Percentiles rank a stretch among this genome's conserved stretches.
Conservation (phyloP, 208 protist genomes). For the Trypanosoma theileri region DNA sequence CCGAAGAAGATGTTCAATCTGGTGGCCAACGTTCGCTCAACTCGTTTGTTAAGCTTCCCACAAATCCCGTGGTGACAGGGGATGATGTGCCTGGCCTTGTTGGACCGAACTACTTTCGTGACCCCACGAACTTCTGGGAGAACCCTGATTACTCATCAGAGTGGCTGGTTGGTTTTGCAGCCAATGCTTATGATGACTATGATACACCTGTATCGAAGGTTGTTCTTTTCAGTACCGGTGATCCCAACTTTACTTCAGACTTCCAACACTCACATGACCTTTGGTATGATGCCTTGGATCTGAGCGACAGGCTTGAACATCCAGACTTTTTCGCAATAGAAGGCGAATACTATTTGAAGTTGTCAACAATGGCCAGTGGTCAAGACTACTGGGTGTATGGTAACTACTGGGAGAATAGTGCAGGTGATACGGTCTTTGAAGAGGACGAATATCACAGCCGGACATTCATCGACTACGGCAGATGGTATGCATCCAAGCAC, state of each 20-base stretch:
- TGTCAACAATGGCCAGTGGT: slow-evolving; percentile 43
- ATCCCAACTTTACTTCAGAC: slow-evolving; percentile 44
- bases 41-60: slow-evolving; percentile 33
- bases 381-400: slow-evolving; percentile 50
- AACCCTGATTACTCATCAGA: slow-evolving; percentile 35
- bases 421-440: slow-evolving; percentile 35
- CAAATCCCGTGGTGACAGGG: slow-evolving; percentile 40
- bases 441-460: slow-evolving; percentile 31
- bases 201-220: slow-evolving; percentile 16
- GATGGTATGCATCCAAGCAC: slow-evolving; percentile 50
- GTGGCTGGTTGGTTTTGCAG: slow-evolving; percentile 47
- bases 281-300: slow-evolving; percentile 37
- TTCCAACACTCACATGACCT: slow-evolving; percentile 49
- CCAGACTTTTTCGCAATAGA: slow-evolving; percentile 52
- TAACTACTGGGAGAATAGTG: slow-evolving; percentile 11
- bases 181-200: slow-evolving; percentile 28
- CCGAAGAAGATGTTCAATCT: slow-evolving; percentile 18
- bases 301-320: slow-evolving; percentile 43
- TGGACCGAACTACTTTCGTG: slow-evolving; percentile 43
- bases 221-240: slow-evolving; percentile 38
- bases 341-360: slow-evolving; percentile 44
- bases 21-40: slow-evolving; percentile 30
- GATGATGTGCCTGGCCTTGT: slow-evolving; percentile 38
- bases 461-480: slow-evolving; percentile 51
- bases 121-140: slow-evolving; percentile 53